A percentile compares a stretch with the other conserved stretches of the same genome.
Conservation (phyloP, 371 early-diverging fungal genomes). For the Mycotypha africana region DNA sequence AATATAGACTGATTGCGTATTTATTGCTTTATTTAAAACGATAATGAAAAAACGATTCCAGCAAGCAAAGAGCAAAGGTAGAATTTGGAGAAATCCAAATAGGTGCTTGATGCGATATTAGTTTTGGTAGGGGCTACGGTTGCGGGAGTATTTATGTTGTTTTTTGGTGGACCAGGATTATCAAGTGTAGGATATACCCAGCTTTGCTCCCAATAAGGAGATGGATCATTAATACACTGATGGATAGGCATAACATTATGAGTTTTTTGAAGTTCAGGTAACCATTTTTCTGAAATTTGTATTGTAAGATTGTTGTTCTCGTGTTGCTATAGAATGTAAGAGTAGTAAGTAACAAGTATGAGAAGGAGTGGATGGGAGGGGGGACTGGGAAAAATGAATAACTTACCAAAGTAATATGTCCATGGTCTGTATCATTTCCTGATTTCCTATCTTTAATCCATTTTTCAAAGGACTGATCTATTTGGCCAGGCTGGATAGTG, state of each 20-base stretch:
- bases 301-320: slow-evolving; percentile 41
- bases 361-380: no score
- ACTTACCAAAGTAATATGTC: slow-evolving; percentile 29
- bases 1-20: no score
- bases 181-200: slow-evolving; percentile 34
- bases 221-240: slow-evolving; percentile 43
- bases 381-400: no score
- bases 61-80: no score
- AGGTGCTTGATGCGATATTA: no score
- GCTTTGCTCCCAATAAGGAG: slow-evolving; percentile 43
- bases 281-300: slow-evolving; percentile 37
- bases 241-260: slow-evolving; percentile 46
- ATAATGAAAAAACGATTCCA: no score
- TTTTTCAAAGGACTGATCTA: slow-evolving; percentile 29
- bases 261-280: slow-evolving; percentile 29
- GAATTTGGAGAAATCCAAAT: no score
- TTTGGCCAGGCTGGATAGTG: no score
- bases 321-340: slow-evolving; percentile 38
- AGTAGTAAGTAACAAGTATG: no score
- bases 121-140: no score
- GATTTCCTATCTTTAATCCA: slow-evolving; percentile 29
- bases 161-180: background rate
- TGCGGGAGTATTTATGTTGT: no score
- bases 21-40: no score
- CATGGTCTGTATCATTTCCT: slow-evolving; percentile 26